These are phyloP conservation scores for Bipolaris sorokiniana DNA, from an alignment of 2,329 filamentous ascomycete species.

Conservation along the genomic window DNA sequence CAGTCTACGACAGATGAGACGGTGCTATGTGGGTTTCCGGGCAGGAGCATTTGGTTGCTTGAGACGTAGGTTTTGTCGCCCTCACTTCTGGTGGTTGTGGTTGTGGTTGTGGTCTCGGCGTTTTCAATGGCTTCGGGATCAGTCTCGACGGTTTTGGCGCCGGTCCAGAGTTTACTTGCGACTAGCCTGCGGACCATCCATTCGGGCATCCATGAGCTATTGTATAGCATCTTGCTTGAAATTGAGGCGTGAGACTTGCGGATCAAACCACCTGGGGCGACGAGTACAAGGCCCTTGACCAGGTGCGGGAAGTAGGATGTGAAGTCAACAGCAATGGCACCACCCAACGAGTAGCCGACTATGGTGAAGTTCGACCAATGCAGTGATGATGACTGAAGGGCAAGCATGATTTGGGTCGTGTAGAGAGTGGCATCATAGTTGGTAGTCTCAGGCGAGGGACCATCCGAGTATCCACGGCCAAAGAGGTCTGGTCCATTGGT, in stretches of 20 bases:
- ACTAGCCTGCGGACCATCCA: constrained; percentile 58
- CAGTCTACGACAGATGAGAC: constrained; percentile 70
- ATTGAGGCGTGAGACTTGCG: constrained; percentile 66
- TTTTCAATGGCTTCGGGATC: constrained; percentile 33
- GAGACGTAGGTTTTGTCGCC: constrained; percentile 33
- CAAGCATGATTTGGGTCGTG: constrained; percentile 72
- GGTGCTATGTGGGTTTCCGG: constrained; percentile 59
- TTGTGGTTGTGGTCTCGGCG: constrained; percentile 17
- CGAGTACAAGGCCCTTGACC: constrained; percentile 72
- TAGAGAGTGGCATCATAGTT: constrained; percentile 78
- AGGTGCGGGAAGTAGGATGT: constrained; percentile 71
- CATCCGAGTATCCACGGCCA: constrained; percentile 78
- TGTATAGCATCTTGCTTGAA: constrained; percentile 68
- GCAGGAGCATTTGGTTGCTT: constrained; percentile 53
- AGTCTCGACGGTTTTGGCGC: constrained; percentile 33
- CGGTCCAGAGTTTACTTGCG: constrained; percentile 40
- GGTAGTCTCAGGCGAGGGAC: constrained; percentile 63
- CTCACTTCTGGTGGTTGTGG: constrained; percentile 11
- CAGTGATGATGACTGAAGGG: constrained; percentile 71
- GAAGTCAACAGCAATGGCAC: constrained; percentile 74
- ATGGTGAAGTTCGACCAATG: constrained; percentile 65
- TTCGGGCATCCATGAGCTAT: constrained; percentile 65
- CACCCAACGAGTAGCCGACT: constrained; percentile 81
- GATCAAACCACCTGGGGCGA: constrained; percentile 81
- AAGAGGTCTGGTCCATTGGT: constrained; percentile 63